Evolutionary conservation across 768 basidiomycete genomes (phyloP), one percentile per base, ranked within the genome.

Genomic region (Russula lepida): DNA sequence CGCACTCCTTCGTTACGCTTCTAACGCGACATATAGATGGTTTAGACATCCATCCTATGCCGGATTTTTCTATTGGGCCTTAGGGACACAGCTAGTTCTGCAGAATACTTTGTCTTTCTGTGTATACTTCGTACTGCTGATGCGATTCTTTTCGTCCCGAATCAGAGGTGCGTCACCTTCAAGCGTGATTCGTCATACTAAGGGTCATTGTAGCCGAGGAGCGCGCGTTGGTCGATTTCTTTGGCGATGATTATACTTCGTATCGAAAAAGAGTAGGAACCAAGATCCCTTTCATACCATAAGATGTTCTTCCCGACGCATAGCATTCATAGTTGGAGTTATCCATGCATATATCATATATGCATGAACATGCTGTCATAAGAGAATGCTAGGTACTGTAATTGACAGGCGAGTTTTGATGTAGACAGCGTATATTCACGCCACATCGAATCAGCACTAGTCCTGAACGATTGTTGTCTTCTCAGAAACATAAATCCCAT

Each of bases 61-160:
- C 1, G 97, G 95, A 2, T 99, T 98, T 77, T 95, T 90, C 73
- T 98, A 95, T 72, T 98, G 97, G 97, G 94, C 93, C 0, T 69
- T 99, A 28, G 93, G 95, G 2, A 97, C 93, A 0, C 97, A 99
- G 71, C 74, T 98, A 39, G 81, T 92, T 0, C 78, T 98, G 23
- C 93, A 93, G 69, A 99, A 98, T 70, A 82, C 89, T 0, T 32
- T 93, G 17, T 84, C 84, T 15, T 84, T 90, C 64, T 47, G 84
- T 2, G 71, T 83, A 1, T 98, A 88, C 69, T 68, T 78, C 2
- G 64, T 81, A 39, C 72, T 94, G 1, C 76, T 98, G 6, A 94
- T 89, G 84, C 77, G 81, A 51, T 99, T 98, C 78, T 99, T 99
- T 74, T 82, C 84, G 59, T 71, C 77, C 61, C 81, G 97, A 11